Evolutionary conservation across 2,329 filamentous ascomycete genomes (phyloP), one percentile per base, ranked within the genome.

Genomic region (Aspergillus aculeatus): DNA sequence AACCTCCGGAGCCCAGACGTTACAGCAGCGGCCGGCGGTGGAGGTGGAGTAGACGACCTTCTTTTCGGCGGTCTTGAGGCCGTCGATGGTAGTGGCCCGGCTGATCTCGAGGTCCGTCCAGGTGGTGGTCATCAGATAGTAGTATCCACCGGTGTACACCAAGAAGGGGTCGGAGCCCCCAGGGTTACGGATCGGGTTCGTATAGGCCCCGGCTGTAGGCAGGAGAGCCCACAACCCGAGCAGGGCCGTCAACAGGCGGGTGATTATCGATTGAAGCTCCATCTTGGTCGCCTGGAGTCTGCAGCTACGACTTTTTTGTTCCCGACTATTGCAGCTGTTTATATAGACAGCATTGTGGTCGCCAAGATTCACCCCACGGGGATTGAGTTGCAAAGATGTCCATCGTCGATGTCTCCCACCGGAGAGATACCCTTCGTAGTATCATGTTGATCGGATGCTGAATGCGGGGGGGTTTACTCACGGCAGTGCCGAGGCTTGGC

Each of bases 1-100:
- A 0, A 84, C 72, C 63, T 85, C 83, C 0, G 83, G 84, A 0
- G 84, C 83, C 84, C 83, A 86, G 44, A 86, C 79, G 56, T 84
- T 84, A 68, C 81, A 82, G 68, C 80, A 81, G 14, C 82, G 74
- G 2, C 72, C 73, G 2, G 82, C 67, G 16, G 77, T 79, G 4
- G 70, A 71, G 59, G 83, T 80, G 0, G 75, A 77, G 73, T 82
- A 86, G 47, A 86, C 80, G 3, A 67, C 71, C 62, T 82, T 84
- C 26, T 77, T 80, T 24, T 78, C 75, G 0, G 80, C 82, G 0
- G 78, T 81, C 73, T 84, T 84, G n/a, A 87, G 70, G 0, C 83
- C 83, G 26, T 80, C 78, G 6, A 86, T 71, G 0, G 83, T 85
- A 14, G 73, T 82, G 0, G 84, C 79, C 1, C 82, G 76, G 0